Evolutionary conservation across 148 eudicot species (phyloP).

Genomic region (Fallopia convolvulus): DNA sequence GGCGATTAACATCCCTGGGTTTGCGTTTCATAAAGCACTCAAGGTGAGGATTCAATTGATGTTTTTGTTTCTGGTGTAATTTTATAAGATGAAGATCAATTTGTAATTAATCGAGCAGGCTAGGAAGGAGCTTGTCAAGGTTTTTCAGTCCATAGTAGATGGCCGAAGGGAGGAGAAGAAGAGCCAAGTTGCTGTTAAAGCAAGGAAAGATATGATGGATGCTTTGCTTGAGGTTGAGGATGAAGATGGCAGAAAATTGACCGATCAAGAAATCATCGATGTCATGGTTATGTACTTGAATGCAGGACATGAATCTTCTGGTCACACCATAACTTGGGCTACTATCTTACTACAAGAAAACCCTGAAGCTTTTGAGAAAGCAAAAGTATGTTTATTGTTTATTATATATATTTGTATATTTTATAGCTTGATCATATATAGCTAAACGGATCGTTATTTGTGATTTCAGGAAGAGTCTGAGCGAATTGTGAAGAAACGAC

Average conservation of each 20-base stretch:
- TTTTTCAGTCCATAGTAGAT: conserved; percentile 48
- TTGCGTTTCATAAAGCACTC: conserved; percentile 68
- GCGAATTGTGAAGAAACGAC: conserved; percentile 49
- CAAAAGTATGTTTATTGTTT: conserved; percentile 46
- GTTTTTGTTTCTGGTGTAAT: background rate
- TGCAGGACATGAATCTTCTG: conserved; percentile 98
- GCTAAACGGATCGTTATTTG: background rate
- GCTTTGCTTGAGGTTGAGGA: conserved; percentile 56
- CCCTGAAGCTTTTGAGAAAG: conserved; percentile 56
- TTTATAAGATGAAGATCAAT: background rate
- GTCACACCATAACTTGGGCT: conserved; percentile 89
- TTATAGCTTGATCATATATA: background rate
- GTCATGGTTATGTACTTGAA: conserved; percentile 75
- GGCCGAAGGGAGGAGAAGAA: conserved; percentile 36
- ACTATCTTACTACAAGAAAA: conserved; percentile 57
- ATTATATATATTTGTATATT: background rate
- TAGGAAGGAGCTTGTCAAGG: conserved; percentile 54
- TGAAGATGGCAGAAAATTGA: conserved; percentile 61
- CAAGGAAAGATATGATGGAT: conserved; percentile 83
- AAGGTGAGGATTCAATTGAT: conserved; percentile 32
- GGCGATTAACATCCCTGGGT: conserved; percentile 83
- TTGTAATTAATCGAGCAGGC: conserved; percentile 32
- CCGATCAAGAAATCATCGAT: conserved; percentile 81
- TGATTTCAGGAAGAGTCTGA: conserved; percentile 69
- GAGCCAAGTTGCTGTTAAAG: conserved; percentile 17